phyloP scores from a whole-genome alignment of 1,284 basidiomycete genomes.

The Trametes versicolor region DNA sequence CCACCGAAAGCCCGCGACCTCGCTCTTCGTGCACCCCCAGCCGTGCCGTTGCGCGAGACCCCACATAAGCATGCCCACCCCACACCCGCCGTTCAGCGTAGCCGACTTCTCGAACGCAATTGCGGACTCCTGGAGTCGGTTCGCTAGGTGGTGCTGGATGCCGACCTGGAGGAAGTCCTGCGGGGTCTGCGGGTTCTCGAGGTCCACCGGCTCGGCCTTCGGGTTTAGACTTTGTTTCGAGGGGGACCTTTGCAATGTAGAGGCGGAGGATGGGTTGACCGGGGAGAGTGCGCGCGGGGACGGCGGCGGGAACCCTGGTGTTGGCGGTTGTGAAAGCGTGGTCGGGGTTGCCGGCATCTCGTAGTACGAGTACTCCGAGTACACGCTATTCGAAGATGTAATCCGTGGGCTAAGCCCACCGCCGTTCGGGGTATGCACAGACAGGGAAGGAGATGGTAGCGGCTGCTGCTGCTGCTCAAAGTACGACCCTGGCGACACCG shows the following conservation, averaged over 20 bases:
- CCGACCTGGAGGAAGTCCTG: slow-evolving; percentile 80
- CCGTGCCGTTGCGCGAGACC: slow-evolving; percentile 89
- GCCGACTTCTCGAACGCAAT: slow-evolving; percentile 85
- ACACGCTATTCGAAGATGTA: slow-evolving; percentile 56
- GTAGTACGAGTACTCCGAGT: slow-evolving; percentile 75
- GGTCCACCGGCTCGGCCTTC: slow-evolving; percentile 3
- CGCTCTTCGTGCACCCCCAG: slow-evolving; percentile 86
- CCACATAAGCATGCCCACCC: slow-evolving; percentile 94
- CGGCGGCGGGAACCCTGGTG: slow-evolving; percentile 23
- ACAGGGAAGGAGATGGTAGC: slow-evolving; percentile 4
- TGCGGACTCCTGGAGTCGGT: slow-evolving; percentile 79
- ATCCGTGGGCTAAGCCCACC: slow-evolving; percentile 17
- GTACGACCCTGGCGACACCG: slow-evolving; percentile 26
- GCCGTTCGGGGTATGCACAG: slow-evolving; percentile 15
- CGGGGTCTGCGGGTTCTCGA: slow-evolving; percentile 48
- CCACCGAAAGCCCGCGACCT: slow-evolving; percentile 85
- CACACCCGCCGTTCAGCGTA: slow-evolving; percentile 80
- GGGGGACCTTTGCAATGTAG: too few species aligned
- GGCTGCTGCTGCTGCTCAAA: slow-evolving; percentile 15
- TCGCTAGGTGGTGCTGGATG: slow-evolving; percentile 84
- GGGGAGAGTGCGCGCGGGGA: slow-evolving; percentile 25
- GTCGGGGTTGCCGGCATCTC: slow-evolving; percentile 48
- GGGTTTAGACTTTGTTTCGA: not conserved
- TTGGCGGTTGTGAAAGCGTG: slow-evolving; percentile 23
- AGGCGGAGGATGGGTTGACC: not conserved